A percentile compares a stretch with the other conserved stretches of the same genome.
Conservation (phyloP, 768 basidiomycete species). For the Leucocoprinus sp. region DNA sequence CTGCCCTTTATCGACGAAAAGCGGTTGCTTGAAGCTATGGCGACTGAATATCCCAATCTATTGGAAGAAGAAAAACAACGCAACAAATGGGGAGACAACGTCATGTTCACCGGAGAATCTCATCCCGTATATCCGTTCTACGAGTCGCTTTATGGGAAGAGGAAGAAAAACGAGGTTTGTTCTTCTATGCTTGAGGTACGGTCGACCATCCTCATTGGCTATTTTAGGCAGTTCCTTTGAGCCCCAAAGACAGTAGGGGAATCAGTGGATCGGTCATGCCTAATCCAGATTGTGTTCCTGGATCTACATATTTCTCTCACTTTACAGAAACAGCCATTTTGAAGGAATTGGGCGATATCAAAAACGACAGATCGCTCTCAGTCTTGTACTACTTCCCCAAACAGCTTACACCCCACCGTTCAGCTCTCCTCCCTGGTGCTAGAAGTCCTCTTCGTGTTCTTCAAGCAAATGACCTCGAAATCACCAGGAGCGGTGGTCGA, state of each 20-base stretch:
- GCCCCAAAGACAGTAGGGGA: conserved; percentile 62
- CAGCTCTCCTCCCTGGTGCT: conserved; percentile 70
- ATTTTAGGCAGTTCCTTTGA: conserved; percentile 64
- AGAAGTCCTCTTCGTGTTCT: conserved; percentile 52
- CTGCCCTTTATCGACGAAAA: conserved; percentile 91
- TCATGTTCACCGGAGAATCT: conserved; percentile 76
- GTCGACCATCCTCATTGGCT: conserved; percentile 12
- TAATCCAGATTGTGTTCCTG: conserved; percentile 85
- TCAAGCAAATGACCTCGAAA: conserved; percentile 63
- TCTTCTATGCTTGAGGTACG: not conserved
- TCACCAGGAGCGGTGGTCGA: conserved; percentile 48
- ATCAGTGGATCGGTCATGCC: conserved; percentile 74
- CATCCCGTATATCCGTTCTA: conserved; percentile 84
- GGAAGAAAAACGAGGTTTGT: conserved; percentile 70
- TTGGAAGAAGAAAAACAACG: conserved; percentile 75
- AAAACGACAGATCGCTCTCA: conserved; percentile 81
- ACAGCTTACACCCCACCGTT: conserved; percentile 80
- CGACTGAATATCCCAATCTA: conserved; percentile 53
- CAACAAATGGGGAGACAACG: conserved; percentile 79
- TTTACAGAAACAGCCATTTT: conserved; percentile 29
- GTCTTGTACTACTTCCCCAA: conserved; percentile 85
- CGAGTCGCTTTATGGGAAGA: conserved; percentile 85
- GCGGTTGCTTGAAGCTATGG: conserved; percentile 81
- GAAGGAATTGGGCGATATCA: conserved; percentile 66
- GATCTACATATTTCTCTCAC: conserved; percentile 81